Percentiles rank a stretch among this genome's conserved stretches.
phyloP scores from a whole-genome alignment of 805 yeast species.

The Yarrowia phangngaensis region DNA sequence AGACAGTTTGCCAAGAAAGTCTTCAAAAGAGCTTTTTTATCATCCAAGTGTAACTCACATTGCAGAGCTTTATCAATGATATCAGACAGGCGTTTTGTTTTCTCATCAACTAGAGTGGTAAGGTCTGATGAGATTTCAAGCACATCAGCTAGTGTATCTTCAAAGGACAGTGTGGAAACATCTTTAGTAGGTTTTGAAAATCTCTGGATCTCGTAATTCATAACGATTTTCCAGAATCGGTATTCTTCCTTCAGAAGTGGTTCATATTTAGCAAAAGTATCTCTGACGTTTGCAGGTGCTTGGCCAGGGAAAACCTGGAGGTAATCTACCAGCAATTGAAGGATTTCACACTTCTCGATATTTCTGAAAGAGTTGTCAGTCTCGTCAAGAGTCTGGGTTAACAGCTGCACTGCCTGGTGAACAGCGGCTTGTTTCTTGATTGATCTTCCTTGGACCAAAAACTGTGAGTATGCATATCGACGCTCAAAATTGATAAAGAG shows the following conservation, averaged over 20 bases:
- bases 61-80: constrained; percentile 6
- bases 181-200: constrained; percentile 4
- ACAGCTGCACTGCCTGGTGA: constrained; percentile 26
- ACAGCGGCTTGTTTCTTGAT: constrained; percentile 21
- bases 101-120: not conserved
- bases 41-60: constrained; percentile 4
- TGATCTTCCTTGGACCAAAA: constrained; percentile 12
- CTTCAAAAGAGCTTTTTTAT: constrained; percentile 11
- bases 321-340: constrained; percentile 7
- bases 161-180: constrained; percentile 6
- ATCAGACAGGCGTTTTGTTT: constrained; percentile 4
- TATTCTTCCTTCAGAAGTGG: constrained; percentile 32
- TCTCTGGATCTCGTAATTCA: constrained; percentile 36
- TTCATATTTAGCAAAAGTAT: constrained; percentile 31
- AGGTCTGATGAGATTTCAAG: not conserved
- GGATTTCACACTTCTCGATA: constrained; percentile 16
- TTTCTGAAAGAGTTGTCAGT: constrained; percentile 11
- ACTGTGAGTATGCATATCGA: constrained; percentile 27
- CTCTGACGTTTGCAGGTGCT: constrained; percentile 33
- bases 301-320: constrained; percentile 26
- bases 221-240: constrained; percentile 38
- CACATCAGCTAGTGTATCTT: constrained; percentile 9
- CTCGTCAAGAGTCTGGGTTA: constrained; percentile 17
- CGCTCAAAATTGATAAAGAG: constrained; percentile 34
- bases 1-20: constrained; percentile 6